Conservation (phyloP, 1,284 basidiomycete genomes). For the Malassezia vespertilionis region DNA sequence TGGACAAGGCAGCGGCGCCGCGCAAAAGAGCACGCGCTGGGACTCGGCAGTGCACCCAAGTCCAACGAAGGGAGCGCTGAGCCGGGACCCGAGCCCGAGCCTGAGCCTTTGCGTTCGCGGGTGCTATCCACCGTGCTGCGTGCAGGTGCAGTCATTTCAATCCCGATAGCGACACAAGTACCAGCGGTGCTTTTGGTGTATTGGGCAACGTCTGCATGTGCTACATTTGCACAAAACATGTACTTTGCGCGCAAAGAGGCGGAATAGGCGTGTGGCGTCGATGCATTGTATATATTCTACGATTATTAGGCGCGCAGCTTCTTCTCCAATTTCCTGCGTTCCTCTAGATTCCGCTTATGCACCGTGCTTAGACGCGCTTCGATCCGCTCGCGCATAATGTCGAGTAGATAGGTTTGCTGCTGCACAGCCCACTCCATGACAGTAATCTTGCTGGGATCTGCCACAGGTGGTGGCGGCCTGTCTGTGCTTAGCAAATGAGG, state of each 20-base stretch:
- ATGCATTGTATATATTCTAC: not conserved
- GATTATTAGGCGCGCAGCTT: conserved; percentile 8
- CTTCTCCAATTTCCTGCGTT: conserved; percentile 9
- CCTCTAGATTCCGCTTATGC: conserved; percentile 6
- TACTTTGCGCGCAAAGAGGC: conserved; percentile 49
- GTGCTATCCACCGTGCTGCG: conserved; percentile 59
- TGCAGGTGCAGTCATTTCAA: conserved; percentile 59
- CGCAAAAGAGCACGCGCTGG: conserved; percentile 13
- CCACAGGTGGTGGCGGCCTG: not conserved
- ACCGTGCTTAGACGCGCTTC: conserved; percentile 6
- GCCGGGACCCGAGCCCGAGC: not conserved
- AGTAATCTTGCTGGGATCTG: conserved; percentile 9
- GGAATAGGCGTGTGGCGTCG: not conserved
- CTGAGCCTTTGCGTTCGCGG: conserved; percentile 44
- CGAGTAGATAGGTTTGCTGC: conserved; percentile 15
- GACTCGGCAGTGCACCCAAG: conserved; percentile 9
- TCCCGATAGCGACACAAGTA: conserved; percentile 62
- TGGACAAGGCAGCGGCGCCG: conserved; percentile 24
- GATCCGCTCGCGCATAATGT: conserved; percentile 14
- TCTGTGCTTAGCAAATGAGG: conserved; percentile 7
- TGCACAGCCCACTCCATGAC: conserved; percentile 14
- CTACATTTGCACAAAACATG: conserved; percentile 68
- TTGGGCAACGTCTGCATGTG: conserved; percentile 70
- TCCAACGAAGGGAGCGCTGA: not conserved
- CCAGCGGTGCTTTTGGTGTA: conserved; percentile 64